These are phyloP conservation scores for Globisporangium carolinianum DNA, from an alignment of 352 stramenopile genomes.

Conservation along the genomic window DNA sequence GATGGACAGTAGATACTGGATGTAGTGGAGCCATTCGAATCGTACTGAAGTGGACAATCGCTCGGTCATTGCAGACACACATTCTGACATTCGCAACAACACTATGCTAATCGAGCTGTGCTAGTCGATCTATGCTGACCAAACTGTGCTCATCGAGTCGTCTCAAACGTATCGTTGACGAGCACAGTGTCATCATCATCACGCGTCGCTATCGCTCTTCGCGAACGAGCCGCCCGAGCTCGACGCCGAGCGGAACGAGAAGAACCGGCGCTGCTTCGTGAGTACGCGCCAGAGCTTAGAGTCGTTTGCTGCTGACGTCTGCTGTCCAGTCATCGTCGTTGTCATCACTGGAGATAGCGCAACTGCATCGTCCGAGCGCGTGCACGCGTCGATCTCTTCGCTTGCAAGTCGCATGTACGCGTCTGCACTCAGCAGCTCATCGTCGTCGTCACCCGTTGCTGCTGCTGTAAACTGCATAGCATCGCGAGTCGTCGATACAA, in stretches of 20 bases:
- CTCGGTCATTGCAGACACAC: background rate
- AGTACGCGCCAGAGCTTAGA: conserved; percentile 48
- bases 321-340: background rate
- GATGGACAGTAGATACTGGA: no score
- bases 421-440: conserved; percentile 51
- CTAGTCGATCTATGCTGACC: no score
- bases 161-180: no score
- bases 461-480: background rate
- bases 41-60: no score
- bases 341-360: background rate
- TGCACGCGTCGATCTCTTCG: conserved; percentile 35
- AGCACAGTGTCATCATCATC: no score
- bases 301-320: conserved; percentile 12
- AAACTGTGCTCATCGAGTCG: no score
- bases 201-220: conserved; percentile 5
- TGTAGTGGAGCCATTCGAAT: no score
- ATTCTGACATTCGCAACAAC: background rate
- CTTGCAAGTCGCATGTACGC: conserved; percentile 74
- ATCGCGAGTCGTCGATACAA: conserved; percentile 63
- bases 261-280: conserved; percentile 45
- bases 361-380: background rate
- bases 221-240: conserved; percentile 11
- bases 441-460: conserved; percentile 8
- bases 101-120: background rate
- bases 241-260: conserved; percentile 35